Evolutionary conservation across 495 filamentous ascomycete genomes (phyloP).

Genomic region (Xylaria bambusicola): DNA sequence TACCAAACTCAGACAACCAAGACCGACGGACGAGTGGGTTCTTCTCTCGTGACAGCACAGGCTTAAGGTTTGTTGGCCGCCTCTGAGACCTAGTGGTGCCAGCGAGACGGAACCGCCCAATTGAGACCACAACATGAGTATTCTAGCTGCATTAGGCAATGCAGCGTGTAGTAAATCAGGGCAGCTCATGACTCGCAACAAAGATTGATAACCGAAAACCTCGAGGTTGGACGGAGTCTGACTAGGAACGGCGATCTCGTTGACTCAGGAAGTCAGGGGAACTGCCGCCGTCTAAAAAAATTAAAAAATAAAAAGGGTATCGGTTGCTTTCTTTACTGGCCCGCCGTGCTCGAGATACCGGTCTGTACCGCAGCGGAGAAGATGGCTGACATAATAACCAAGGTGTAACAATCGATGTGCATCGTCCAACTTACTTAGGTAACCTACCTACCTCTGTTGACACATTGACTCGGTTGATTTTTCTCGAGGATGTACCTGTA

Average conservation of each 20-base stretch:
- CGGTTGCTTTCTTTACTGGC: not conserved
- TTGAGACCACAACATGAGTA: conserved; percentile 11
- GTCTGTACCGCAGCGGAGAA: conserved; percentile 9
- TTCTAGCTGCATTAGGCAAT: conserved; percentile 19
- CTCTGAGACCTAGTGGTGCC: conserved; percentile 15
- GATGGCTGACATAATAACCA: conserved; percentile 6
- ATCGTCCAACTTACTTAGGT: too few species aligned
- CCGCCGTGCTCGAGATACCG: not conserved
- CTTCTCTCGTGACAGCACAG: conserved; percentile 3
- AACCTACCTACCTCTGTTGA: too few species aligned
- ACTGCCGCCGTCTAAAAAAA: too few species aligned
- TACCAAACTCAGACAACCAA: not conserved
- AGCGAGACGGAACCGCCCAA: conserved; percentile 16
- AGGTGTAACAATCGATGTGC: not conserved
- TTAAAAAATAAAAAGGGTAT: too few species aligned
- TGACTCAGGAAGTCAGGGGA: conserved; percentile 11
- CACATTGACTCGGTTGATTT: too few species aligned
- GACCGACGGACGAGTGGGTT: not conserved
- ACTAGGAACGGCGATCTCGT: not conserved
- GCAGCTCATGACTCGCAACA: conserved; percentile 11
- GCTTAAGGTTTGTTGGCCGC: not conserved
- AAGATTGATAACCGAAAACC: conserved; percentile 4
- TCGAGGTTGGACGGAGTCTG: conserved; percentile 6
- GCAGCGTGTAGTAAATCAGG: not conserved
- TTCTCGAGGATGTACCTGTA: too few species aligned